Conservation (phyloP, 2,329 filamentous ascomycete species). For the Aschersonia sp. region DNA sequence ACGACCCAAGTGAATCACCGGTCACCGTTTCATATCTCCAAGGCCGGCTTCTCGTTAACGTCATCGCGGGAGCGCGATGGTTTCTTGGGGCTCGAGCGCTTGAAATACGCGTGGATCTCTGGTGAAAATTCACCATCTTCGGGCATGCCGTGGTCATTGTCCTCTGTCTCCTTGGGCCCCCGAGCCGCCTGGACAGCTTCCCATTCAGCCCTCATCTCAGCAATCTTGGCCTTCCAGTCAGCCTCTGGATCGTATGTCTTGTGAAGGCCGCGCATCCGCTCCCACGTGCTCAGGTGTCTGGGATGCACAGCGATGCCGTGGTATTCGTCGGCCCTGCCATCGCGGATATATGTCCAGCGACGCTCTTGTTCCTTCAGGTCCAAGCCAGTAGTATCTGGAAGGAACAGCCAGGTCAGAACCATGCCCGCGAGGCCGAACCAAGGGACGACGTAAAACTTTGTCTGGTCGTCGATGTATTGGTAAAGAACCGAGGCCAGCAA, state of each 20-base stretch:
- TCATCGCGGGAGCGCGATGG: constrained; percentile 5
- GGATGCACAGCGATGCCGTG: constrained; percentile 88
- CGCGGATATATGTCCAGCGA: constrained; percentile 75
- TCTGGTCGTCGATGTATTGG: constrained; percentile 80
- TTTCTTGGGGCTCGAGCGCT: constrained; percentile 20
- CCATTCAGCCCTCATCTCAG: constrained; percentile 61
- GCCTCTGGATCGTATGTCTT: constrained; percentile 72
- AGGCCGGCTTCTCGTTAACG: constrained; percentile 15
- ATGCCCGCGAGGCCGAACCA: constrained; percentile 90
- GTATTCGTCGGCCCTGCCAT: constrained; percentile 66
- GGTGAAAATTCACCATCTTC: constrained; percentile 36
- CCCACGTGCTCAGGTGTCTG: constrained; percentile 76
- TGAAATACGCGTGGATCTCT: constrained; percentile 41
- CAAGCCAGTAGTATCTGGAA: constrained; percentile 92
- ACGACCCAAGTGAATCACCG: too few species aligned
- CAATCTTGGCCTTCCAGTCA: constrained; percentile 73
- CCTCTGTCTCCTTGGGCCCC: constrained; percentile 32
- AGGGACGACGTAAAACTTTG: constrained; percentile 82
- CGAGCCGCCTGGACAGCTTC: constrained; percentile 32
- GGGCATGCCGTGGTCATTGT: constrained; percentile 18
- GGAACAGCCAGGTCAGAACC: constrained; percentile 68
- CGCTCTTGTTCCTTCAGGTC: constrained; percentile 96
- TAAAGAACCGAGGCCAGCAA: constrained; percentile 78
- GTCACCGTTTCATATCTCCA: not conserved
- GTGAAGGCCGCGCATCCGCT: constrained; percentile 62